Evolutionary conservation across 2,329 filamentous ascomycete genomes (phyloP).

Genomic region (Aspergillus fijiensis): DNA sequence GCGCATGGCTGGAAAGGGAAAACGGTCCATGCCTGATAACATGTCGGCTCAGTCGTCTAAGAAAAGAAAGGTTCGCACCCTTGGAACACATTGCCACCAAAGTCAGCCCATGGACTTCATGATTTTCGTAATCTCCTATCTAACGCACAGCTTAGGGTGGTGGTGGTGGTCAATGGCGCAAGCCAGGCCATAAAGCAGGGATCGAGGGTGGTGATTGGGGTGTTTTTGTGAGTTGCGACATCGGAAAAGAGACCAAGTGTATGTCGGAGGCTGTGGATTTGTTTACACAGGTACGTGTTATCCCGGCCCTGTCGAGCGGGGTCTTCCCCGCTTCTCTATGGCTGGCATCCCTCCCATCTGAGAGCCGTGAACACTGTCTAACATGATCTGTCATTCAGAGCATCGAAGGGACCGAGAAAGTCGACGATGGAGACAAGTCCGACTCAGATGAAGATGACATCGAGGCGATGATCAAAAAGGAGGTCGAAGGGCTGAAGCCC

Average conservation of each 20-base stretch:
- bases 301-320: not conserved
- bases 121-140: not conserved
- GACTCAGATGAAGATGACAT: constrained; percentile 51
- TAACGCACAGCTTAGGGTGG: constrained; percentile 25
- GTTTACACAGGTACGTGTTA: constrained; percentile 51
- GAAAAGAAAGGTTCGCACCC: constrained; percentile 34
- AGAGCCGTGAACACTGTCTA: not conserved
- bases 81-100: not conserved
- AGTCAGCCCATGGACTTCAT: not conserved
- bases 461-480: constrained; percentile 60
- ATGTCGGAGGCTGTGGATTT: constrained; percentile 58
- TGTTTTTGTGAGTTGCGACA: constrained; percentile 63
- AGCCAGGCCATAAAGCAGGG: constrained; percentile 24
- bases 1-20: constrained; percentile 29
- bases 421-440: constrained; percentile 28
- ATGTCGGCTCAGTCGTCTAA: constrained; percentile 28
- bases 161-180: constrained; percentile 29
- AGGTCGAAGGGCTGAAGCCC: constrained; percentile 55
- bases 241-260: constrained; percentile 61
- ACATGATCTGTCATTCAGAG: constrained; percentile 12
- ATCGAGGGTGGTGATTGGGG: constrained; percentile 56
- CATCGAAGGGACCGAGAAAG: constrained; percentile 18
- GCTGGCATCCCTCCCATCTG: not conserved
- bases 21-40: constrained; percentile 33
- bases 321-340: not conserved